A percentile compares a stretch with the other conserved stretches of the same genome.
Conservation (phyloP, 2,329 filamentous ascomycete species). For the Fusarium torreyae region DNA sequence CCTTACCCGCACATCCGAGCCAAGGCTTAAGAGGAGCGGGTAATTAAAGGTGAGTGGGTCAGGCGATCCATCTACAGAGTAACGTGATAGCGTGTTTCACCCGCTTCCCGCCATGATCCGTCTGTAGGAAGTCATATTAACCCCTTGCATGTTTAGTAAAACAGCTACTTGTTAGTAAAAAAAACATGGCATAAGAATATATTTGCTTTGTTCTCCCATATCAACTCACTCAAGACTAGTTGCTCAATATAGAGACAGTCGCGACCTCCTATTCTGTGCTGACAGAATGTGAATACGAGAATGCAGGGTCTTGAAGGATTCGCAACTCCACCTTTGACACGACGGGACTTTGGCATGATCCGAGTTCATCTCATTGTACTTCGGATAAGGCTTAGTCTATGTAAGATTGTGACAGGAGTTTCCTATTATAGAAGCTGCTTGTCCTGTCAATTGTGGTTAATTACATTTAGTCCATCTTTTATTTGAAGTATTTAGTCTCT, state of each 20-base stretch:
- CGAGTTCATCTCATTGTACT: neutral
- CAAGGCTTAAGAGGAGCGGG: neutral
- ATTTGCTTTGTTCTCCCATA: neutral
- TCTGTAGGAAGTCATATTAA: too few relatives aligned
- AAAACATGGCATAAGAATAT: accelerated
- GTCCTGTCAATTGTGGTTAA: too few relatives aligned
- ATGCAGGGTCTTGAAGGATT: conserved; percentile 1
- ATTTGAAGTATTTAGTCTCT: too few relatives aligned
- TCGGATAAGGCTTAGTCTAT: too few relatives aligned
- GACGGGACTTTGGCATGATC: neutral
- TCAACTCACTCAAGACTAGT: neutral
- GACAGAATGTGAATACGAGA: neutral
- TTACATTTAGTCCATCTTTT: too few relatives aligned
- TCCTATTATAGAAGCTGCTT: too few relatives aligned
- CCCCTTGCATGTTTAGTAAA: neutral
- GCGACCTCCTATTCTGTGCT: neutral
- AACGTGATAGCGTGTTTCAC: neutral
- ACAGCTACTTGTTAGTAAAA: neutral
- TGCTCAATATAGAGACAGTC: neutral
- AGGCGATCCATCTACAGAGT: neutral
- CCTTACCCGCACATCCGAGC: neutral
- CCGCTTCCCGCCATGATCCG: neutral
- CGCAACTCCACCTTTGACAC: neutral
- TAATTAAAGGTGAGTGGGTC: neutral
- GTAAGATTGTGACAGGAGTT: too few relatives aligned